Base-by-base conservation (phyloP, 495 filamentous ascomycete genomes). In the Aspergillus carlsbadensis region DNA sequence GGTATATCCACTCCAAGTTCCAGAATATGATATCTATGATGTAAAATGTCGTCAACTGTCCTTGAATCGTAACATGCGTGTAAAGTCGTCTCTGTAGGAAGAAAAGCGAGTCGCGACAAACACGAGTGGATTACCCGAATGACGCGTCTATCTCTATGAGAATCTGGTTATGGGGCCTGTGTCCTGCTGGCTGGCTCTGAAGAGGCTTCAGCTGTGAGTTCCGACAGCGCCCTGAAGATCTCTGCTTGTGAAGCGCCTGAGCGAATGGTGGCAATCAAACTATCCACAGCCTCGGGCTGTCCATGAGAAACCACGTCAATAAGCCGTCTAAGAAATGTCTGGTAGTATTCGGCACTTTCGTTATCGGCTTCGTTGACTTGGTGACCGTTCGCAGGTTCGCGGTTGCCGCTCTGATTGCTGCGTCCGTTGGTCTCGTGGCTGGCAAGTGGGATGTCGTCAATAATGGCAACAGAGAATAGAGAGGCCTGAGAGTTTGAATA, bases 261-360 rank as follows among this genome's bases (percentile, higher is more conserved):
- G 33, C 71, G 73, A 48, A 76, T 70, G 46, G 63, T 47, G 4
- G 61, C 43, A 44, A 76, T 50, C 40, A 76, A 29, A n/a, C 40
- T 62, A 36, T 51, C 33, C 1, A 76, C 57, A 0, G 62, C 43
- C 29, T 58, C 65, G 29, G 63, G 58, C 17, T 70, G 58, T 18
- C 64, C 66, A 6, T 65, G 56, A 10, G 61, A 58, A 42, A 76
- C 62, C 17, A 71, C 22, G 11, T 49, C 51, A 15, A 76, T 35
- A 33, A 76, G 60, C 11, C 65, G 66, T n/a, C 63, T 52, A 34
- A 74, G 62, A 35, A 73, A 65, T 14, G 45, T 50, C 29, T 59
- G 62, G 42, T 70, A 70, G 24, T 72, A 73, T 8, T 56, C 43
- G 22, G 60, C 36, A 14, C 62, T 59, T n/a, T 53, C 58, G 26